These are phyloP conservation scores for Hypoxylon sp. DNA, from an alignment of 2,329 filamentous ascomycete genomes.

Conservation along the genomic window DNA sequence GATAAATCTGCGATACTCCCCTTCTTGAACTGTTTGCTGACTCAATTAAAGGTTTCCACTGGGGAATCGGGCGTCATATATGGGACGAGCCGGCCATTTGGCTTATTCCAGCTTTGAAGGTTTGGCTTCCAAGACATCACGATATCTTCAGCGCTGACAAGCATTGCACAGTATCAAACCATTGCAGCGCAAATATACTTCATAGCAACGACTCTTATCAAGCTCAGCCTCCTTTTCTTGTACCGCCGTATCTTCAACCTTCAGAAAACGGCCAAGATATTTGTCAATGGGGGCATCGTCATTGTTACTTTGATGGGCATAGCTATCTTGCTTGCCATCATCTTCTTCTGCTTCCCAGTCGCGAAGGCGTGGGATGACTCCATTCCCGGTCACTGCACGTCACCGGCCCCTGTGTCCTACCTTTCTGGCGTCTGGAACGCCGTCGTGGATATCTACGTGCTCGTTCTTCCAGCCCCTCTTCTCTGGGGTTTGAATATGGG, in stretches of 20 bases:
- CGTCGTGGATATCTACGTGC: constrained; percentile 19
- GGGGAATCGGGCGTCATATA: constrained; percentile 22
- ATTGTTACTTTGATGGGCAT: constrained; percentile 8
- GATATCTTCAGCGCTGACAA: background rate
- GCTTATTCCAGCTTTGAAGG: constrained; percentile 18
- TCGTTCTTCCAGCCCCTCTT: constrained; percentile 16
- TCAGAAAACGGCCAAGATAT: constrained; percentile 14
- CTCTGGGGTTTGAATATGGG: constrained; percentile 17
- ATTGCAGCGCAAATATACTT: constrained; percentile 23
- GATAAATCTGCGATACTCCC: background rate
- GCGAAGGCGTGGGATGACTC: constrained; percentile 17
- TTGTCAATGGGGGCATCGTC: constrained; percentile 13
- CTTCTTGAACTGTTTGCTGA: background rate
- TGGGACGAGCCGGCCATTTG: constrained; percentile 15
- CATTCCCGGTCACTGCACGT: constrained; percentile 6
- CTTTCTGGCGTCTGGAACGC: constrained; percentile 18
- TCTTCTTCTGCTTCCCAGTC: constrained; percentile 24
- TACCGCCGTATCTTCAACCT: constrained; percentile 21
- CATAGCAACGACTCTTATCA: constrained; percentile 13
- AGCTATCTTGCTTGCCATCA: constrained; percentile 8
- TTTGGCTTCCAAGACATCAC: background rate
- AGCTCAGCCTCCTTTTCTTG: constrained; percentile 26
- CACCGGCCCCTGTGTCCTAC: constrained; percentile 7
- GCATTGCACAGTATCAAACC: constrained; percentile 7
- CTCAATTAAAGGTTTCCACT: constrained; percentile 11